Conservation (phyloP, 441 rosid genomes). For the Adansonia madagascariensis region DNA sequence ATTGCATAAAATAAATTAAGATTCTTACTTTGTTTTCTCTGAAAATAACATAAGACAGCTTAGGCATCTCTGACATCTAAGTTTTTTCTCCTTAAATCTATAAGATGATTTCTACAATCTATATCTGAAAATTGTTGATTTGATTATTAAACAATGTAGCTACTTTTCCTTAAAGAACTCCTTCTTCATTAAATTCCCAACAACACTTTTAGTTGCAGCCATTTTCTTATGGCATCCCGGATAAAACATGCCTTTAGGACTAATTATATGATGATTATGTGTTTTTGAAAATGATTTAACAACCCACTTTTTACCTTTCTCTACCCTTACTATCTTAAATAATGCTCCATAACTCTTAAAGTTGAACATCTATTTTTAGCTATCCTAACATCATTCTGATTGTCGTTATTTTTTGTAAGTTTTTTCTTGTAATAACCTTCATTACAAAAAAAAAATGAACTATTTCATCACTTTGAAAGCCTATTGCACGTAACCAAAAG, state of each 20-base stretch:
- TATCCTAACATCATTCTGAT: neutral
- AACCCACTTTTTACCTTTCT: neutral
- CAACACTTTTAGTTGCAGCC: neutral
- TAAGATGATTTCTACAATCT: neutral
- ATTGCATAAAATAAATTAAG: neutral
- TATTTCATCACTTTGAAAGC: too few relatives aligned
- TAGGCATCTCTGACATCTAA: slow-evolving; percentile 9
- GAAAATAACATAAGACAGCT: neutral
- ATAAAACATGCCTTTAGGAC: neutral
- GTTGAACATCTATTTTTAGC: neutral
- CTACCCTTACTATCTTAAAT: neutral
- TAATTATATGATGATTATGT: slow-evolving; percentile 7
- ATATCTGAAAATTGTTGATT: neutral
- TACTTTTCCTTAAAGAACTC: slow-evolving; percentile 11
- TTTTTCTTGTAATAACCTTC: neutral
- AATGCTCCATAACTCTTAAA: neutral
- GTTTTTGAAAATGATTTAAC: neutral
- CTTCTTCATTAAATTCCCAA: slow-evolving; percentile 17
- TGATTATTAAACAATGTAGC: neutral
- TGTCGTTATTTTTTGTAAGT: neutral
- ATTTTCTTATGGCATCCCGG: slow-evolving; percentile 1
- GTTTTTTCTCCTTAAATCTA: neutral
- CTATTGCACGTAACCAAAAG: too few relatives aligned
- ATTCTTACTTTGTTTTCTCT: neutral
- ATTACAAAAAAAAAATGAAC: too few relatives aligned